Base-by-base conservation (phyloP, 2,329 filamentous ascomycete species). In the Phialophora macrospora region DNA sequence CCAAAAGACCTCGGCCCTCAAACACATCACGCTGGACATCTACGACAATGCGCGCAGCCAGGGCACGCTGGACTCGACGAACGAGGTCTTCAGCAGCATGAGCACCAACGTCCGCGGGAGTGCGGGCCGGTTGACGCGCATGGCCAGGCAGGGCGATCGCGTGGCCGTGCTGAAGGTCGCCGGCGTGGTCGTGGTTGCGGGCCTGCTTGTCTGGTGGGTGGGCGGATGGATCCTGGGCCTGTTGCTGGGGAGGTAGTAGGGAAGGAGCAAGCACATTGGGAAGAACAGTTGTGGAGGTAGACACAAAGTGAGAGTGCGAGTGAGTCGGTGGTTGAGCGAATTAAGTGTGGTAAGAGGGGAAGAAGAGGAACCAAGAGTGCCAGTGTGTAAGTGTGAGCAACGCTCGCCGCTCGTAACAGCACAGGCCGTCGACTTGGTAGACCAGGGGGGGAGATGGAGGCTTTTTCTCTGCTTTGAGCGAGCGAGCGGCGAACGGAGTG, bases 1-100 rank as follows among this genome's bases (percentile, higher is more conserved):
- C 17, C 86, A 88, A 71, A 99, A 99, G 81, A 93, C 98, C 62
- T 91, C 91, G 20, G 92, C 93, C 60, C 86, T 99, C 69, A 92
- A 94, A 75, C 91, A 91, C 78, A 92, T 99, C 58, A 99, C 95
- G 49, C 88, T 98, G 71, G 93, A 99, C 81, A 99, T 99, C 75
- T 97, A 98, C 84, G 93, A 98, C 80, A 93, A 95, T 77, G 95
- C 95, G 57, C 88, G 92, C 65, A 87, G 91, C 73, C 94, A 98
- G 74, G 87, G 90, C 71, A 87, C 96, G 69, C 91, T 99, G 72
- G 92, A 99, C 79, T 88, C 87, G 74, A 94, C 91, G 90, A 90
- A 85, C 77, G 93, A 98, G 72, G 95, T 93, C 26, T 98, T 99
- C 79, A 94, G 92, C 66, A 90, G 88, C 73, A 93, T 99, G 85